These are phyloP conservation scores for Aureobasidium lini DNA, from an alignment of 2,329 filamentous ascomycete genomes.

Conservation along the genomic window DNA sequence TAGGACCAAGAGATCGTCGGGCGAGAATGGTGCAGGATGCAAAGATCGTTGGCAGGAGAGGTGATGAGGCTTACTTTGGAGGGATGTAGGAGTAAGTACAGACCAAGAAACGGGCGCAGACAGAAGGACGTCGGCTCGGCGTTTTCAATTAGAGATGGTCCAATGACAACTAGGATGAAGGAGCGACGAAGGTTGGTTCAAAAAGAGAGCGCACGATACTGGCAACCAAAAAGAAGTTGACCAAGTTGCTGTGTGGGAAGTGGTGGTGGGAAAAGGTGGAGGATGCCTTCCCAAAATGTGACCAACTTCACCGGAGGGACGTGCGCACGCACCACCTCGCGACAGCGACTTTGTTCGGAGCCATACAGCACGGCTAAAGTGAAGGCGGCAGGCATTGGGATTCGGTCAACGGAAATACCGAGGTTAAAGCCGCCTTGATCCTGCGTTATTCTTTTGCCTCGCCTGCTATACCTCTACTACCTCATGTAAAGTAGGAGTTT, in stretches of 20 bases:
- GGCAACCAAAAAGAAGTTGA: neutral
- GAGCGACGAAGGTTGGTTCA: conserved; percentile 5
- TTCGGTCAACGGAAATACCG: neutral
- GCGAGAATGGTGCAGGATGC: neutral
- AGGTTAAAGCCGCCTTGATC: neutral
- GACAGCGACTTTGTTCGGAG: neutral
- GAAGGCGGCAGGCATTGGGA: neutral
- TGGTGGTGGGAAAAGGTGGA: neutral
- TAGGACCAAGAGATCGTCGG: neutral
- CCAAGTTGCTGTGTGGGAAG: neutral
- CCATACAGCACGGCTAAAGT: neutral
- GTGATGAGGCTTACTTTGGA: conserved; percentile 2
- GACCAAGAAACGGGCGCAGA: neutral
- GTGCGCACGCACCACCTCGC: conserved; percentile 1
- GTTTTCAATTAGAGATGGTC: conserved; percentile 4
- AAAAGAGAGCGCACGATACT: neutral
- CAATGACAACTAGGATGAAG: conserved; percentile 4
- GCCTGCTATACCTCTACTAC: neutral
- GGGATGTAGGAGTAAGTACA: conserved; percentile 1
- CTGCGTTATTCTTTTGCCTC: neutral
- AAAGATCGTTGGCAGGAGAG: neutral
- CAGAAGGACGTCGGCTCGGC: neutral
- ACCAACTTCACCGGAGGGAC: neutral
- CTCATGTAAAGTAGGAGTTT: conserved; percentile 36
- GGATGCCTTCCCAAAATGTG: neutral